Conservation (phyloP, 2,329 filamentous ascomycete species). For the Dothideomycetidae sp. region DNA sequence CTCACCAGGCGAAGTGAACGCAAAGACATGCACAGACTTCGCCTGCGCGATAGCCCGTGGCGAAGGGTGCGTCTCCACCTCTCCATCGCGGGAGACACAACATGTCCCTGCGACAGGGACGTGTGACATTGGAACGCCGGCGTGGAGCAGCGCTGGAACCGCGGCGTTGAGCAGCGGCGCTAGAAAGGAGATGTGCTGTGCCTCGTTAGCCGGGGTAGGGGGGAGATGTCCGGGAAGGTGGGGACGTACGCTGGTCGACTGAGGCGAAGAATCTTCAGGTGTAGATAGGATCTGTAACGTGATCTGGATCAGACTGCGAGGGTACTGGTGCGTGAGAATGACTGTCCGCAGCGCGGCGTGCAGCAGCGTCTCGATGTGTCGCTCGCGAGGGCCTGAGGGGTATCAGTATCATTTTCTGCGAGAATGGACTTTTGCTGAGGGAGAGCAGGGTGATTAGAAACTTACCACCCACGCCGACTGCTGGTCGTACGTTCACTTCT, state of each 20-base stretch:
- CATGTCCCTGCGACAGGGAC: slow-evolving; percentile 45
- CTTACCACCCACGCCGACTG: slow-evolving; percentile 66
- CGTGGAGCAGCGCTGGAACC: slow-evolving; percentile 64
- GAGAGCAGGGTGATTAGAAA: too few species aligned
- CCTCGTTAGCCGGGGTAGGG: slow-evolving; percentile 11
- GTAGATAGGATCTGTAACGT: slow-evolving; percentile 60
- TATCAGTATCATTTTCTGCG: too few species aligned
- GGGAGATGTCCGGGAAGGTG: too few species aligned
- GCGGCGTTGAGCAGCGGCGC: slow-evolving; percentile 71
- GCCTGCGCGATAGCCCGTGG: slow-evolving; percentile 47
- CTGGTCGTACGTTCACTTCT: slow-evolving; percentile 80
- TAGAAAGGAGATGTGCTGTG: slow-evolving; percentile 61
- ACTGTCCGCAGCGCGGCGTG: slow-evolving; percentile 59
- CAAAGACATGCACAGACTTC: slow-evolving; percentile 66
- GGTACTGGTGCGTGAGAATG: slow-evolving; percentile 60
- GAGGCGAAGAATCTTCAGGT: slow-evolving; percentile 40
- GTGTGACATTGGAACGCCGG: slow-evolving; percentile 63
- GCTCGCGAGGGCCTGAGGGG: slow-evolving; percentile 31
- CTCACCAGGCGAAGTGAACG: slow-evolving; percentile 60
- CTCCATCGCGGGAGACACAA: slow-evolving; percentile 18
- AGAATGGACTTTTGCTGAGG: too few species aligned
- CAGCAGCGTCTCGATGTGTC: slow-evolving; percentile 67
- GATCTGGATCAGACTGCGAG: slow-evolving; percentile 63
- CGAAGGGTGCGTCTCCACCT: slow-evolving; percentile 46
- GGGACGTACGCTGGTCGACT: not conserved